These are phyloP conservation scores for Yamadazyma pseudoaaseri DNA, from an alignment of 1,139 yeast genomes.

Conservation along the genomic window DNA sequence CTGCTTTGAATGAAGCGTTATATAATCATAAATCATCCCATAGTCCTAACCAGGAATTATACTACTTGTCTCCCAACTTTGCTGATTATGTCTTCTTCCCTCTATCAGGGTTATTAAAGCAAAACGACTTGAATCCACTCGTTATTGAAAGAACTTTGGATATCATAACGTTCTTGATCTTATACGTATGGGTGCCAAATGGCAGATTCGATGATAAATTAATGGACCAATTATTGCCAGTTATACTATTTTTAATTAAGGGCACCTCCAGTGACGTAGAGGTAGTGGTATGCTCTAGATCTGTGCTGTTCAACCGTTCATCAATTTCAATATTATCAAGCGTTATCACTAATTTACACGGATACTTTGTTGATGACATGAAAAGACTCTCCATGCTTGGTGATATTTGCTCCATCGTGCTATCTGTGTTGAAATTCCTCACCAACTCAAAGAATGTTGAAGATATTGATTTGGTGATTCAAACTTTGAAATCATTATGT, in stretches of 20 bases:
- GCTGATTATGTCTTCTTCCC: conserved; percentile 48
- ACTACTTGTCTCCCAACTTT: conserved; percentile 27
- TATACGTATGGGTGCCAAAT: conserved; percentile 32
- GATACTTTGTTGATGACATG: conserved; percentile 4
- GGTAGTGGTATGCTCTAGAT: conserved; percentile 5
- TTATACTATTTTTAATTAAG: conserved; percentile 27
- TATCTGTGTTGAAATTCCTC: conserved; percentile 6
- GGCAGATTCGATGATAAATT: conserved; percentile 19
- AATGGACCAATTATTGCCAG: conserved; percentile 37
- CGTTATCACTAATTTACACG: conserved; percentile 3
- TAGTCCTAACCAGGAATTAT: conserved; percentile 14
- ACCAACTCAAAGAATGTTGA: conserved; percentile 16
- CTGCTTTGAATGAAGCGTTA: conserved; percentile 14
- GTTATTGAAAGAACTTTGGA: conserved; percentile 23
- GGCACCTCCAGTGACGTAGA: conserved; percentile 12
- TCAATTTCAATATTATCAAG: conserved; percentile 11
- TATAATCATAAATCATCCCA: conserved; percentile 17
- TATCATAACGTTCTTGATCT: conserved; percentile 28
- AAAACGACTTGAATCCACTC: conserved; percentile 20
- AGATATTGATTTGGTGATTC: conserved; percentile 8
- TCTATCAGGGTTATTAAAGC: conserved; percentile 32
- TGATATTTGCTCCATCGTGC: conserved; percentile 11
- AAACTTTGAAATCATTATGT: background rate
- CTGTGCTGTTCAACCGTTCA: conserved; percentile 20
- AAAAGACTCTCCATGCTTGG: conserved; percentile 15